phyloP scores from a whole-genome alignment of 2,329 filamentous ascomycete genomes.

The Didymella keratinophila region DNA sequence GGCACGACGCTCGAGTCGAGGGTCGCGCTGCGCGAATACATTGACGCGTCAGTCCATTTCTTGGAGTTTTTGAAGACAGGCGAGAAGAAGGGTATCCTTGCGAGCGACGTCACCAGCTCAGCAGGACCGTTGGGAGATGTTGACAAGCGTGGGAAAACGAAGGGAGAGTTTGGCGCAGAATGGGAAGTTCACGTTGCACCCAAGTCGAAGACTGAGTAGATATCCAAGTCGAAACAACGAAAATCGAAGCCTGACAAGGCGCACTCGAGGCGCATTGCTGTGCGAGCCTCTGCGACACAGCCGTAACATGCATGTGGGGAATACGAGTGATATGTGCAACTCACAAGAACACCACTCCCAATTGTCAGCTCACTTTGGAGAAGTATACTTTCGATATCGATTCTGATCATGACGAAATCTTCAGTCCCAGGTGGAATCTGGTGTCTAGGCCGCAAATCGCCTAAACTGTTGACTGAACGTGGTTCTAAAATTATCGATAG shows the following conservation, averaged over 20 bases:
- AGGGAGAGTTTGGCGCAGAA: slow-evolving; percentile 43
- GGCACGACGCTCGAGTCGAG: slow-evolving; percentile 66
- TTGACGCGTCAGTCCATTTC: slow-evolving; percentile 66
- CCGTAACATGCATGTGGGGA: slow-evolving; percentile 17
- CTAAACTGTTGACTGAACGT: slow-evolving; percentile 22
- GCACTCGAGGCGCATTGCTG: slow-evolving; percentile 9
- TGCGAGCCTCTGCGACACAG: slow-evolving; percentile 8
- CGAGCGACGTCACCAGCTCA: slow-evolving; percentile 57
- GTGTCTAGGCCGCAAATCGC: slow-evolving; percentile 16
- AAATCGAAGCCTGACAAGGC: slow-evolving; percentile 6
- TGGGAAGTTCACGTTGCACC: slow-evolving; percentile 57
- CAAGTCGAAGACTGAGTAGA: slow-evolving; percentile 11
- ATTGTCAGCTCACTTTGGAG: not conserved
- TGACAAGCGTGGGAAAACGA: slow-evolving; percentile 35
- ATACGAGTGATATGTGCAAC: not conserved
- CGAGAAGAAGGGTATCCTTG: slow-evolving; percentile 58
- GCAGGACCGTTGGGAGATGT: slow-evolving; percentile 44
- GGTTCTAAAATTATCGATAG: slow-evolving; percentile 26
- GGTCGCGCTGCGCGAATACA: slow-evolving; percentile 67
- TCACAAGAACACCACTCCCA: not conserved
- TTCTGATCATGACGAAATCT: slow-evolving; percentile 6
- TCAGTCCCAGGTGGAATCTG: not conserved
- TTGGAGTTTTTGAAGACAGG: slow-evolving; percentile 56
- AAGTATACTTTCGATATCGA: not conserved
- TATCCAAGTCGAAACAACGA: not conserved